These are phyloP conservation scores for Cyclotella kingstonii DNA, from an alignment of 108 stramenopile genomes.

Conservation along the genomic window DNA sequence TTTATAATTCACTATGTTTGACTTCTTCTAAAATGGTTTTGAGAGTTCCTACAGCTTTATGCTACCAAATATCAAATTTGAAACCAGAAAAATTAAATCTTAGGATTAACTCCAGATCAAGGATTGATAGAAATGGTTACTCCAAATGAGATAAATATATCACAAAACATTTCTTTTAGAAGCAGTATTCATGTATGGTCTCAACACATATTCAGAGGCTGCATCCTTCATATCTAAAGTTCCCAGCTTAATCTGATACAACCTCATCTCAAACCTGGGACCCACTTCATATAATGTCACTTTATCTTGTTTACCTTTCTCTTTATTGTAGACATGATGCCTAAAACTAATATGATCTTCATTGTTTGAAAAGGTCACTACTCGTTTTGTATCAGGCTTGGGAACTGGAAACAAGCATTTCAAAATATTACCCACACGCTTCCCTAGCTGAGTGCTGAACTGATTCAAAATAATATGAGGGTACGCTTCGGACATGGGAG, in stretches of 20 bases:
- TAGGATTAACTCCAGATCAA: too few relatives aligned
- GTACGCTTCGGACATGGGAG: slow-evolving; percentile 94
- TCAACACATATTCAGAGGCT: slow-evolving; percentile 95
- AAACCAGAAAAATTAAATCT: too few relatives aligned
- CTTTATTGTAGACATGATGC: slow-evolving; percentile 95
- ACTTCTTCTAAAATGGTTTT: too few relatives aligned
- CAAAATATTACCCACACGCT: slow-evolving; percentile 89
- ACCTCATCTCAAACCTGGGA: slow-evolving; percentile 97
- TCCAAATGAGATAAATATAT: too few relatives aligned
- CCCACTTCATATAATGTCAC: slow-evolving; percentile 95
- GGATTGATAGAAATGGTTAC: too few relatives aligned
- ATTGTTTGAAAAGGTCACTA: slow-evolving; percentile 94
- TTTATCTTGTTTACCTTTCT: slow-evolving; percentile 57
- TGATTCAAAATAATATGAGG: slow-evolving; percentile 92
- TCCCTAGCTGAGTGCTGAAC: slow-evolving; percentile 82
- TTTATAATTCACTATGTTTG: too few relatives aligned
- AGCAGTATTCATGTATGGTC: slow-evolving; percentile 97
- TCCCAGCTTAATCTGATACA: slow-evolving; percentile 94
- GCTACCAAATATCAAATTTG: too few relatives aligned
- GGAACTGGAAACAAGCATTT: slow-evolving; percentile 97
- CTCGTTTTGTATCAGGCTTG: slow-evolving; percentile 83
- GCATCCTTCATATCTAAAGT: slow-evolving; percentile 96
- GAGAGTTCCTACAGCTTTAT: too few relatives aligned
- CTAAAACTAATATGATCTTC: slow-evolving; percentile 96
- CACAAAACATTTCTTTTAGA: slow-evolving; percentile 80